Evolutionary conservation across 2,329 filamentous ascomycete species (phyloP).

Genomic region (Penicillium hesseltinei): DNA sequence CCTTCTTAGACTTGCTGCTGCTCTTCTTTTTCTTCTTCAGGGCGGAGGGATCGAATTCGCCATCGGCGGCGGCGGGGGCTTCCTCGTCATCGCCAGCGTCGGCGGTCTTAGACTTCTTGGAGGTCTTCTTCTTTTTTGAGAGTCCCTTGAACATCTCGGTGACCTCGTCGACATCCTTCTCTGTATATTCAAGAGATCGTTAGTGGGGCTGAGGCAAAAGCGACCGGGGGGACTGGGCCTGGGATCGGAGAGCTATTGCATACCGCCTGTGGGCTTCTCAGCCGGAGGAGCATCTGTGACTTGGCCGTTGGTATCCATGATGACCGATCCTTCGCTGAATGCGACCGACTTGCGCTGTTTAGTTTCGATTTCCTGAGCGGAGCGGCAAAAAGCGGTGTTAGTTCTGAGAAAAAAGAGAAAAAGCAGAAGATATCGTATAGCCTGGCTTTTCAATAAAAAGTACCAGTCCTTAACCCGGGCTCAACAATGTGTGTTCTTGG

Average conservation of each 20-base stretch:
- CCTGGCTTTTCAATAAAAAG: neutral
- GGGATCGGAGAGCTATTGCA: slow-evolving; percentile 49
- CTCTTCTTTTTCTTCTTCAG: slow-evolving; percentile 82
- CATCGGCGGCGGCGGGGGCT: slow-evolving; percentile 52
- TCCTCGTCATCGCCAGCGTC: slow-evolving; percentile 51
- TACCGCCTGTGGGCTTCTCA: slow-evolving; percentile 76
- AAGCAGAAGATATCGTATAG: slow-evolving; percentile 8
- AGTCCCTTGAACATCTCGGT: slow-evolving; percentile 67
- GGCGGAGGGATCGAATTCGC: slow-evolving; percentile 63
- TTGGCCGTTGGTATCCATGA: slow-evolving; percentile 86
- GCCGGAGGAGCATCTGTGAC: slow-evolving; percentile 74
- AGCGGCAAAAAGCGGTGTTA: slow-evolving; percentile 29
- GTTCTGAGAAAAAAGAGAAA: slow-evolving; percentile 15
- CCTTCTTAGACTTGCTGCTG: slow-evolving; percentile 50
- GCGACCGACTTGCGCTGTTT: slow-evolving; percentile 90
- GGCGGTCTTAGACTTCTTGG: slow-evolving; percentile 58
- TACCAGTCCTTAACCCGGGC: neutral
- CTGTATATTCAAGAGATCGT: slow-evolving; percentile 32
- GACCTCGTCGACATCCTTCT: slow-evolving; percentile 63
- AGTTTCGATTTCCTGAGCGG: slow-evolving; percentile 43
- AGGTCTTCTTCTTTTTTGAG: slow-evolving; percentile 71
- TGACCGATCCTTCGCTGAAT: slow-evolving; percentile 81
- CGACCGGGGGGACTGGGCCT: slow-evolving; percentile 18
- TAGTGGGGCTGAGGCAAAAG: slow-evolving; percentile 38
- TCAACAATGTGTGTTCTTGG: slow-evolving; percentile 12